These are phyloP conservation scores for Gaeumannomyces sp. DNA, from an alignment of 2,329 filamentous ascomycete genomes.

Conservation along the genomic window DNA sequence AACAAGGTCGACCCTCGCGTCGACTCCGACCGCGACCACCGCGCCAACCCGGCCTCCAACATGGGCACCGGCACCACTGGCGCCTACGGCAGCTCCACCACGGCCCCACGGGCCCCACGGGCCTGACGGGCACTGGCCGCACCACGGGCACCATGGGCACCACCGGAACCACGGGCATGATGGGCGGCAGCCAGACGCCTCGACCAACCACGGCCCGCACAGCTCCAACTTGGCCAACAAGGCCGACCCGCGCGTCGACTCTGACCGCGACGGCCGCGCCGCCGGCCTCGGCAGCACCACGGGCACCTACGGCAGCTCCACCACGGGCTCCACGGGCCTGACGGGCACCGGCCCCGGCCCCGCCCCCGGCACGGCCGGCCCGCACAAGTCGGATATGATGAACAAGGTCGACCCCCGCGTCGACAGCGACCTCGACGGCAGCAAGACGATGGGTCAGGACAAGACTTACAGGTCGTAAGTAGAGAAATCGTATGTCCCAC, in stretches of 20 bases:
- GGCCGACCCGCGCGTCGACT: constrained; percentile 38
- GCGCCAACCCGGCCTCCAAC: constrained; percentile 11
- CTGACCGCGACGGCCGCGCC: constrained; percentile 30
- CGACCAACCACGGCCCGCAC: constrained; percentile 36
- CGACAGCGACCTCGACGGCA: constrained; percentile 49
- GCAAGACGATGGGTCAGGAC: constrained; percentile 47
- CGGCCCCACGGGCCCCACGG: constrained; percentile 18
- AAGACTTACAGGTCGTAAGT: constrained; percentile 43
- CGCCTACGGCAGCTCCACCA: constrained; percentile 16
- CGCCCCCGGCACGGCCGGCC: constrained; percentile 34
- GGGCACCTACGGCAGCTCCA: constrained; percentile 6
- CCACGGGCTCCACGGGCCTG: constrained; percentile 1
- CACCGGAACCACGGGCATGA: constrained; percentile 5
- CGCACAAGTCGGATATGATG: constrained; percentile 32
- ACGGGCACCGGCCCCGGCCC: constrained; percentile 15
- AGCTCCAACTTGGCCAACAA: constrained; percentile 34
- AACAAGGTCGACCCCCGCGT: constrained; percentile 41
- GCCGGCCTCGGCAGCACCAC: constrained; percentile 3
- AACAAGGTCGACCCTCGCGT: constrained; percentile 46
- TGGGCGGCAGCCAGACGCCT: constrained; percentile 17
- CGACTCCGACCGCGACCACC: constrained; percentile 36
- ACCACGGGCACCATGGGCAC: constrained; percentile 15
- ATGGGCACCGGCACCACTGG: constrained; percentile 6
- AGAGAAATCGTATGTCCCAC: constrained; percentile 7
- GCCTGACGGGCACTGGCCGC: constrained; percentile 14